Conservation (phyloP, 768 basidiomycete species). For the Mycena galericulata region DNA sequence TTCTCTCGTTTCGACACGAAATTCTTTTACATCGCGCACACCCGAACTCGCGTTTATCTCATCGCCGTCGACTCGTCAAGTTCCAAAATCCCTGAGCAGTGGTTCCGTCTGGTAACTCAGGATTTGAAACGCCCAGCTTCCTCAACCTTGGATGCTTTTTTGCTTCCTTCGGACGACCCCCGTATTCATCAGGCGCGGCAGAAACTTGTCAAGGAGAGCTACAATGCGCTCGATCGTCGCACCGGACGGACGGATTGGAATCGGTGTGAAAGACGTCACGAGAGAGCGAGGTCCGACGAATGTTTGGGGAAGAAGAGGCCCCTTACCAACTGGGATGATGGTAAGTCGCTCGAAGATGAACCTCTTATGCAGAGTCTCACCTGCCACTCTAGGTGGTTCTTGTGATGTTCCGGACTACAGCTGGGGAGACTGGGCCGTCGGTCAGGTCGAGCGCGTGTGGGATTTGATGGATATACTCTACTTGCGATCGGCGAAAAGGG, state of each 20-base stretch:
- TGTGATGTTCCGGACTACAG: constrained; percentile 90
- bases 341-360: constrained; percentile 49
- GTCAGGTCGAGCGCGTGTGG: constrained; percentile 95
- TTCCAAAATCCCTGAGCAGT: constrained; percentile 72
- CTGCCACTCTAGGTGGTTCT: constrained; percentile 69
- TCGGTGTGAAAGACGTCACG: constrained; percentile 93
- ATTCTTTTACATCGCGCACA: constrained; percentile 94
- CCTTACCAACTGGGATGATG: constrained; percentile 94
- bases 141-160: constrained; percentile 89
- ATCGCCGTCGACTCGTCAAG: constrained; percentile 77
- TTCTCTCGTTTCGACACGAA: constrained; percentile 84
- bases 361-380: constrained; percentile 4
- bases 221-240: constrained; percentile 71
- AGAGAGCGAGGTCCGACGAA: constrained; percentile 88
- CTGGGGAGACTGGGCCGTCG: constrained; percentile 95
- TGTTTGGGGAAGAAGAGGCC: constrained; percentile 85
- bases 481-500: constrained; percentile 82
- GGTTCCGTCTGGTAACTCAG: constrained; percentile 70
- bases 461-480: constrained; percentile 94
- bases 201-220: constrained; percentile 80
- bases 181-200: constrained; percentile 91
- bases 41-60: constrained; percentile 90
- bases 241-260: constrained; percentile 90
- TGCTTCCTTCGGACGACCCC: constrained; percentile 91
- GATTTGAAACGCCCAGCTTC: constrained; percentile 88